phyloP scores from a whole-genome alignment of 148 eudicot species.

The Vaccinium corymbosum region DNA sequence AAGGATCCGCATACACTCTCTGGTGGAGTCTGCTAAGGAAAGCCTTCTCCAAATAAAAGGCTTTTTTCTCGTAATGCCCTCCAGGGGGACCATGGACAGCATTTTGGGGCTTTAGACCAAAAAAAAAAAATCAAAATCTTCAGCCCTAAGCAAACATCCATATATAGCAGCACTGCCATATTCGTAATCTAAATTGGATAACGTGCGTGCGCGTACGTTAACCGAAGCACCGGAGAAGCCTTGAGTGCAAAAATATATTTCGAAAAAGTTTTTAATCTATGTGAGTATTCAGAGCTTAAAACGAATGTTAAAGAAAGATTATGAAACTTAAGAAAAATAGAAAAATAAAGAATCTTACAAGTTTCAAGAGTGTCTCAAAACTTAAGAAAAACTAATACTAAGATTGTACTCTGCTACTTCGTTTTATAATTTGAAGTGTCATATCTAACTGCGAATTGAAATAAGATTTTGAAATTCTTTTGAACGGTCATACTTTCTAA shows the following conservation, averaged over 20 bases:
- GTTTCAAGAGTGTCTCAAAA: background rate
- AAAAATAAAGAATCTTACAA: background rate
- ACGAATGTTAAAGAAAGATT: no score
- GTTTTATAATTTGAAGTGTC: background rate
- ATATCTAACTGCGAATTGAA: background rate
- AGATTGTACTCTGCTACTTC: background rate
- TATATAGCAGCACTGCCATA: background rate
- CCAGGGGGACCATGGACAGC: background rate
- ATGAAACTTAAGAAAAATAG: background rate
- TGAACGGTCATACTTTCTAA: no score
- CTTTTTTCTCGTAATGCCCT: background rate
- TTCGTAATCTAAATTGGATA: background rate
- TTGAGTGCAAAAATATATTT: no score
- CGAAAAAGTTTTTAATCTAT: no score
- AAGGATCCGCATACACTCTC: no score
- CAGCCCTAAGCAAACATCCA: background rate
- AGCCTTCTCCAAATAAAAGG: background rate
- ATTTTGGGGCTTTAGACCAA: background rate
- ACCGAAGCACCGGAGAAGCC: no score
- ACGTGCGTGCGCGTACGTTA: background rate
- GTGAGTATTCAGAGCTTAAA: no score
- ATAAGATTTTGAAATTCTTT: no score
- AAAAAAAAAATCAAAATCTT: background rate
- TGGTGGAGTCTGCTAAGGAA: no score
- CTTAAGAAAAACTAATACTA: no score